Evolutionary conservation across 2,329 filamentous ascomycete genomes (phyloP).

Genomic region (Scedosporium minutisporum): DNA sequence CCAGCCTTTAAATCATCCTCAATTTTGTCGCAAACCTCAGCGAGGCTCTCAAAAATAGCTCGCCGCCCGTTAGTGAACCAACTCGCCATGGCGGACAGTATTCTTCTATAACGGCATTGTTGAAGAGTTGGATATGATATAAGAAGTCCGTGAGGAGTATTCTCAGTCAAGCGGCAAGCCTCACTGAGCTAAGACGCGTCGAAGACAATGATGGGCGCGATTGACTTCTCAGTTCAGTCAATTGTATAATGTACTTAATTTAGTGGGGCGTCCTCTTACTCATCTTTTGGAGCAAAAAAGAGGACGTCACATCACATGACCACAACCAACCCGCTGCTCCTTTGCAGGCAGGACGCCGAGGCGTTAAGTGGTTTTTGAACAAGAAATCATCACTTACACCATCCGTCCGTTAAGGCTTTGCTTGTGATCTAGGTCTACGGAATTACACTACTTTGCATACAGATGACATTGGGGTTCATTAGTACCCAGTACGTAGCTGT

Average conservation of each 20-base stretch:
- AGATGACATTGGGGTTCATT: too few relatives aligned
- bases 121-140: background rate
- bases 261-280: too few relatives aligned
- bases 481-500: too few relatives aligned
- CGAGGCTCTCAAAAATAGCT: conserved; percentile 29
- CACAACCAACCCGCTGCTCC: background rate
- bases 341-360: too few relatives aligned
- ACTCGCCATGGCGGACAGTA: conserved; percentile 22
- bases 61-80: conserved; percentile 30
- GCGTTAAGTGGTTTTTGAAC: too few relatives aligned
- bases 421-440: too few relatives aligned
- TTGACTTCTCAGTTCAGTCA: too few relatives aligned
- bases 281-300: too few relatives aligned
- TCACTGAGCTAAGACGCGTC: background rate
- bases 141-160: background rate
- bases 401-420: too few relatives aligned
- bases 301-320: background rate
- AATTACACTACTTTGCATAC: too few relatives aligned
- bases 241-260: too few relatives aligned
- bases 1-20: conserved; percentile 26
- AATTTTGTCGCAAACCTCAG: conserved; percentile 28
- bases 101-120: background rate
- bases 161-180: background rate
- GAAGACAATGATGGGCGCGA: background rate
- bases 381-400: too few relatives aligned